A percentile compares a stretch with the other conserved stretches of the same genome.
phyloP scores from a whole-genome alignment of 192 early-diverging fungal genomes.

The Coemansia sp. region DNA sequence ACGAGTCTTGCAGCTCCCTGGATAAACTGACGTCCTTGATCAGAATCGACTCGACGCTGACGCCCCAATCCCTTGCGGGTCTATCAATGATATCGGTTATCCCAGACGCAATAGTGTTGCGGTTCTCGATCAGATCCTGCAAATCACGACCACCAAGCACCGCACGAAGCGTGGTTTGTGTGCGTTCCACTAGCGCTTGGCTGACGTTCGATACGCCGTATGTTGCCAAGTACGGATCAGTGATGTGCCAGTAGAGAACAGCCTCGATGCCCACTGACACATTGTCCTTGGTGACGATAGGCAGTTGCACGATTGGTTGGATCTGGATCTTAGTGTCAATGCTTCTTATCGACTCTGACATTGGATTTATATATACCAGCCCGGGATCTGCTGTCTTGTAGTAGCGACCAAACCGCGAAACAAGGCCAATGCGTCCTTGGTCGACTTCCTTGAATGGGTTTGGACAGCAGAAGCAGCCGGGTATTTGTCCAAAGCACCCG shows the following conservation, averaged over 20 bases:
- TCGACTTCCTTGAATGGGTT: constrained; percentile 53
- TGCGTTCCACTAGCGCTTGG: constrained; percentile 78
- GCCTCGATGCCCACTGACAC: constrained; percentile 82
- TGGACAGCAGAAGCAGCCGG: constrained; percentile 52
- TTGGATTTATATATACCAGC: constrained; percentile 53
- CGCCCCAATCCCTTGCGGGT: constrained; percentile 77
- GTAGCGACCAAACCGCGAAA: constrained; percentile 53
- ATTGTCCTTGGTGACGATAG: constrained; percentile 91
- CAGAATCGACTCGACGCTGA: constrained; percentile 75
- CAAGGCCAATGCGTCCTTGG: constrained; percentile 50
- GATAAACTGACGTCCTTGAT: constrained; percentile 85
- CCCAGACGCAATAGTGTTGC: constrained; percentile 80
- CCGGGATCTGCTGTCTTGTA: constrained; percentile 63
- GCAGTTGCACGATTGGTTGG: constrained; percentile 63
- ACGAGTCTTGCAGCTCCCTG: constrained; percentile 74
- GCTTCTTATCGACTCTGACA: constrained; percentile 38
- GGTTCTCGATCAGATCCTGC: constrained; percentile 88
- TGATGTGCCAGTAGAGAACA: constrained; percentile 83
- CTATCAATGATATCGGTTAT: constrained; percentile 83
- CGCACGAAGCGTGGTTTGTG: constrained; percentile 86
- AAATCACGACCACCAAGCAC: constrained; percentile 78
- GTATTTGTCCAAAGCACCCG: constrained; percentile 53
- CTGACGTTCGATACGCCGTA: constrained; percentile 80
- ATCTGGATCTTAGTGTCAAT: constrained; percentile 69
- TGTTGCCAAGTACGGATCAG: constrained; percentile 74